These are phyloP conservation scores for Penicillium sp. DNA, from an alignment of 2,329 filamentous ascomycete genomes.

Conservation along the genomic window DNA sequence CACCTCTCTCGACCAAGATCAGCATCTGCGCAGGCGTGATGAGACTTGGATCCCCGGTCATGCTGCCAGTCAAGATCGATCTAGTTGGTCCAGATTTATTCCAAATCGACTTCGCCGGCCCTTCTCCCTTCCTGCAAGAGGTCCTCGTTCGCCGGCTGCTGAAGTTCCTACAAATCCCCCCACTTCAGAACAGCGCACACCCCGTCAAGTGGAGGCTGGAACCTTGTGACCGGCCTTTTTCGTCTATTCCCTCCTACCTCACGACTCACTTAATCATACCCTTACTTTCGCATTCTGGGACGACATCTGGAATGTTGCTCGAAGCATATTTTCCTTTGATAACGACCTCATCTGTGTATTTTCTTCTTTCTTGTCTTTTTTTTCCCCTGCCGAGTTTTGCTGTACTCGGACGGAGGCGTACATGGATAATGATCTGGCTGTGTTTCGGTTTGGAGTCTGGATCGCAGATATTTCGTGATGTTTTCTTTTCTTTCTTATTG, in stretches of 20 bases:
- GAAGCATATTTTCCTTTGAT: conserved; percentile 15
- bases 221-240: conserved; percentile 3
- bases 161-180: neutral
- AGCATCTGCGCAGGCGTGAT: neutral
- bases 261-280: conserved; percentile 3
- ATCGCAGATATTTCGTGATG: neutral
- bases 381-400: conserved; percentile 4
- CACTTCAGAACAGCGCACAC: conserved; percentile 16
- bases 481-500: neutral
- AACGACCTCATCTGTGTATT: conserved; percentile 24
- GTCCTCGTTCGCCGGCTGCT: neutral
- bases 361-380: neutral
- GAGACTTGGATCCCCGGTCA: neutral
- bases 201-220: conserved; percentile 25
- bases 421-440: neutral
- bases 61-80: neutral
- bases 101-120: conserved; percentile 15
- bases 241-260: neutral
- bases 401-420: neutral
- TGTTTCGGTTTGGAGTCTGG: neutral
- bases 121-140: neutral
- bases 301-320: conserved; percentile 28
- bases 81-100: conserved; percentile 18
- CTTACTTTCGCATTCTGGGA: conserved; percentile 7
- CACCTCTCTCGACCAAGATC: conserved; percentile 16